Conservation (phyloP, 306 rosid species). For the Rosa persica region DNA sequence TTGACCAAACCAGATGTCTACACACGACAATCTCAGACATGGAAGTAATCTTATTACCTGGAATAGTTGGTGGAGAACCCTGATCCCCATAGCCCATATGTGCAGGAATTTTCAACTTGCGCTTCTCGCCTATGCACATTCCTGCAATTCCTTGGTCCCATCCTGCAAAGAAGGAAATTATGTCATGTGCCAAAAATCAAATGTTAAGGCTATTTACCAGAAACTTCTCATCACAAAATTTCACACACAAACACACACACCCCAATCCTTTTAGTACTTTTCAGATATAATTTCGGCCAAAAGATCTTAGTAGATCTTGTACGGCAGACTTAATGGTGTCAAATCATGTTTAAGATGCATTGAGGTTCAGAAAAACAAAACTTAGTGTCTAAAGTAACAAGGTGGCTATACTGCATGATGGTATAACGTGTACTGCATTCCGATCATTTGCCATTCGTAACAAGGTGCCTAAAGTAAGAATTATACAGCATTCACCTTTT, state of each 20-base stretch:
- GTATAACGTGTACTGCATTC: background rate
- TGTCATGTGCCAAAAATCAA: background rate
- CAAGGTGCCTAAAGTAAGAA: background rate
- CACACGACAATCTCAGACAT: background rate
- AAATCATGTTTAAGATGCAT: background rate
- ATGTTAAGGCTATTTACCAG: background rate
- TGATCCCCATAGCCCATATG: constrained; percentile 90
- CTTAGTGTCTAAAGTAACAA: background rate
- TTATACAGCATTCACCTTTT: constrained; percentile 51
- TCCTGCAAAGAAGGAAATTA: constrained; percentile 47
- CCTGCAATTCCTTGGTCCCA: constrained; percentile 99
- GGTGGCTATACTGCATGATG: too few species aligned
- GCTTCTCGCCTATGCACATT: constrained; percentile 94
- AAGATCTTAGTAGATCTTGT: background rate
- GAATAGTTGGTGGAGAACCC: constrained; percentile 93
- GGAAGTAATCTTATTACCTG: constrained; percentile 49
- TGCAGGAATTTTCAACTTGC: constrained; percentile 92
- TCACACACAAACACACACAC: background rate
- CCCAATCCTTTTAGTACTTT: background rate
- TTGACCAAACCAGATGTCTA: constrained; percentile 4
- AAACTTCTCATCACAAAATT: background rate
- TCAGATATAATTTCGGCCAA: background rate
- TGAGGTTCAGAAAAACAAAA: background rate
- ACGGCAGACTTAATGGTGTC: background rate
- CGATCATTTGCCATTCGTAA: background rate